Percentiles rank a stretch among this genome's conserved stretches.
phyloP scores from a whole-genome alignment of 352 stramenopile genomes.

The Pythium apleroticum region DNA sequence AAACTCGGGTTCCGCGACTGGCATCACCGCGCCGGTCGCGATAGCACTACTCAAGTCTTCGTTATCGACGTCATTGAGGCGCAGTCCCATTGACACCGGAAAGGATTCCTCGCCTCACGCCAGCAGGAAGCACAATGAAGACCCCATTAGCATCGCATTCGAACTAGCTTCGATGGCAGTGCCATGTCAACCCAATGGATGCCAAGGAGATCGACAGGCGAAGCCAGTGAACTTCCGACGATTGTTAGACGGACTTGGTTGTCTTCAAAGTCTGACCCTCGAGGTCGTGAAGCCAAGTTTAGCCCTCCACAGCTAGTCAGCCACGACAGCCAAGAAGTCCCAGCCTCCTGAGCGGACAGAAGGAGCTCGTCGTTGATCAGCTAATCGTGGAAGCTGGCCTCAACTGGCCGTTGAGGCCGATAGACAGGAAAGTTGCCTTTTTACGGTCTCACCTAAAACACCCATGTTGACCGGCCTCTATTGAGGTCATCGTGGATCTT shows the following conservation, averaged over 20 bases:
- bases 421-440: neutral
- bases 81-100: conserved; percentile 16
- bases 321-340: neutral
- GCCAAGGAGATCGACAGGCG: neutral
- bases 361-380: neutral
- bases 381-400: neutral
- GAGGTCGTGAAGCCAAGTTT: neutral
- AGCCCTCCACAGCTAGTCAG: neutral
- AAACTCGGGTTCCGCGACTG: conserved; percentile 14
- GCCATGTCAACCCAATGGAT: neutral
- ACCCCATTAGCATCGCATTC: neutral
- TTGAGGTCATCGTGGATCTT: conserved; percentile 17
- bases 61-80: conserved; percentile 4
- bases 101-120: neutral
- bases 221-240: neutral
- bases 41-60: conserved; percentile 6
- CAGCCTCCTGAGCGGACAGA: neutral
- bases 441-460: too few species aligned
- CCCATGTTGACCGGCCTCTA: conserved; percentile 5
- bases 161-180: neutral
- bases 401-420: too few species aligned
- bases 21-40: neutral
- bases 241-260: neutral
- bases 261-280: conserved; percentile 6
- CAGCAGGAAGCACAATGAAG: conserved; percentile 3